These are phyloP conservation scores for Candida albicans DNA, from an alignment of 1,139 yeast species.

Conservation along the genomic window DNA sequence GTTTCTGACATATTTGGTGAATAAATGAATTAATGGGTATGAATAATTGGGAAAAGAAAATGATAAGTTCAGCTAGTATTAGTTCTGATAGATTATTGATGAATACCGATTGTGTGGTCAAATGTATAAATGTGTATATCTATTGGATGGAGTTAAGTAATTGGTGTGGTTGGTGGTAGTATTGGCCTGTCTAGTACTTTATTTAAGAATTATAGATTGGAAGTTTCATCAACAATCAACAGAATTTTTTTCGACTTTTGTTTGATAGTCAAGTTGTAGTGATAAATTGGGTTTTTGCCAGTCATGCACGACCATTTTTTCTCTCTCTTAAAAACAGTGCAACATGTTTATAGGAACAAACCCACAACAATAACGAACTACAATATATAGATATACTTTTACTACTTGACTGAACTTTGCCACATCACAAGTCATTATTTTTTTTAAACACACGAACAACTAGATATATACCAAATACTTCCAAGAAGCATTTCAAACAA, in stretches of 20 bases:
- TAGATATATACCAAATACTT: not conserved
- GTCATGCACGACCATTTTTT: not conserved
- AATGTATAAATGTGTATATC: no score
- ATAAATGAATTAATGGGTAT: not conserved
- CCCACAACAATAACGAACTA: not conserved
- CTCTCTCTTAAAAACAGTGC: not conserved
- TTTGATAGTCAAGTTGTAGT: no score
- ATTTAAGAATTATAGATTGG: no score
- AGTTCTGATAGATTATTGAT: no score
- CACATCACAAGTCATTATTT: not conserved
- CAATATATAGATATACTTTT: no score
- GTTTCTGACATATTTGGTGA: constrained; percentile 28
- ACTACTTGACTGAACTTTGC: no score
- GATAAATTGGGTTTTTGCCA: not conserved
- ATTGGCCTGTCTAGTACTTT: no score
- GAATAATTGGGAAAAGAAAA: not conserved
- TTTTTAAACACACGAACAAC: not conserved
- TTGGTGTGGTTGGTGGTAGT: no score
- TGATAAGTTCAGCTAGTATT: not conserved
- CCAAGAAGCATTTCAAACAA: constrained; percentile 13
- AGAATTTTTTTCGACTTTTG: no score
- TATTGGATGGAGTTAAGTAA: no score
- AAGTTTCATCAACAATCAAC: no score
- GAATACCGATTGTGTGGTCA: no score
- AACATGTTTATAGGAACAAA: not conserved